Evolutionary conservation across 441 rosid genomes (phyloP).

Genomic region (Populus hybrid): DNA sequence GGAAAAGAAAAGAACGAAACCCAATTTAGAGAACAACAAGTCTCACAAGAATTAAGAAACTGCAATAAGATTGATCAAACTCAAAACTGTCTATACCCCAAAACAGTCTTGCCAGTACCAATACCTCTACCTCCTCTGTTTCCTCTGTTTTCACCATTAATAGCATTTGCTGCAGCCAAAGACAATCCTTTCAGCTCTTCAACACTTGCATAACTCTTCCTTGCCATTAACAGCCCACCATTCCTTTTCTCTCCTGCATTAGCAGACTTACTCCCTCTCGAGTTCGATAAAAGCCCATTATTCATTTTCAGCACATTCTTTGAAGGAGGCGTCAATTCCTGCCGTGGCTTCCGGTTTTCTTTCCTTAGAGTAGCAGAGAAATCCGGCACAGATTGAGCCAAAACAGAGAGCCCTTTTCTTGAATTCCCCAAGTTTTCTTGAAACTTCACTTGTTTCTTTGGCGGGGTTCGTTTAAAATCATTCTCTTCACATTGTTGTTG

Average conservation of each 20-base stretch:
- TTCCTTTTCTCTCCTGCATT: constrained; percentile 57
- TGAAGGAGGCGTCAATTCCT: constrained; percentile 49
- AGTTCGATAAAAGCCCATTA: constrained; percentile 33
- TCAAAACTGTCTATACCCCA: constrained; percentile 47
- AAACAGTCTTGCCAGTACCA: constrained; percentile 27
- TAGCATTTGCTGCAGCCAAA: constrained; percentile 50
- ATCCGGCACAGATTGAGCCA: constrained; percentile 82
- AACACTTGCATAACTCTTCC: constrained; percentile 66
- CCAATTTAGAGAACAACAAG: neutral
- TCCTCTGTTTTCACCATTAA: constrained; percentile 45
- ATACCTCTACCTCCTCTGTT: constrained; percentile 27
- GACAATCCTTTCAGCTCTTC: constrained; percentile 65
- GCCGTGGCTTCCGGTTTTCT: constrained; percentile 58
- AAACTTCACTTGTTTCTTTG: constrained; percentile 65
- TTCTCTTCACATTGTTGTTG: constrained; percentile 19
- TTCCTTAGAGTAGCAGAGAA: constrained; percentile 60
- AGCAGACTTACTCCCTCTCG: constrained; percentile 69
- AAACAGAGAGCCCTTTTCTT: constrained; percentile 38
- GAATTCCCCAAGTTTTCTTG: constrained; percentile 23
- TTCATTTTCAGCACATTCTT: constrained; percentile 35
- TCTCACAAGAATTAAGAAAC: neutral
- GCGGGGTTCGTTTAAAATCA: constrained; percentile 34
- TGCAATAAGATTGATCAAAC: neutral
- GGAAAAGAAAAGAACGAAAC: neutral
- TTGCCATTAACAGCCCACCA: constrained; percentile 38